Conservation (phyloP, 2,329 filamentous ascomycete species). For the Colletotrichum destructivum region DNA sequence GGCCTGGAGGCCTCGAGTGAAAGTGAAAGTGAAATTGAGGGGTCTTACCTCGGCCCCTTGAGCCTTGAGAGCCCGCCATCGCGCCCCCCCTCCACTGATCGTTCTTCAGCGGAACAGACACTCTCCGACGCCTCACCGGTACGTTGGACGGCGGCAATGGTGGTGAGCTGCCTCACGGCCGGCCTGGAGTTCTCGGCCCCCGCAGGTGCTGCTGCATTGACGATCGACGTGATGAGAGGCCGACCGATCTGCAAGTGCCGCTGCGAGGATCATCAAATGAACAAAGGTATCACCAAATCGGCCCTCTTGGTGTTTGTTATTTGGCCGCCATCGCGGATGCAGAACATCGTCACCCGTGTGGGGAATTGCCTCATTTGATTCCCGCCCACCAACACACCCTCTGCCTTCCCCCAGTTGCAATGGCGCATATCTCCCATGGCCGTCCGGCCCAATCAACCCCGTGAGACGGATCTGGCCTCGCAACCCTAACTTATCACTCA, state of each 20-base stretch:
- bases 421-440: constrained; percentile 1
- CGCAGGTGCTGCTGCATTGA: not conserved
- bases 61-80: not conserved
- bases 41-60: not conserved
- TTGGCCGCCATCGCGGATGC: not conserved
- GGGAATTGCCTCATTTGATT: constrained; percentile 20
- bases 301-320: constrained; percentile 2
- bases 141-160: not conserved
- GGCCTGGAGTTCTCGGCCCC: not conserved
- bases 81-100: not conserved
- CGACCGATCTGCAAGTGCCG: constrained; percentile 5
- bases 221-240: not conserved
- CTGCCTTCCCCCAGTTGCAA: no score
- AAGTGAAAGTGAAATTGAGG: not conserved
- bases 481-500: not conserved
- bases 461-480: not conserved
- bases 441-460: constrained; percentile 23
- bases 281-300: not conserved
- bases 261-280: not conserved
- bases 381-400: not conserved
- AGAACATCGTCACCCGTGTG: not conserved
- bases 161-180: constrained; percentile 1
- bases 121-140: not conserved
- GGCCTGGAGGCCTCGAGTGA: constrained; percentile 22
- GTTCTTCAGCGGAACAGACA: constrained; percentile 11